phyloP scores from a whole-genome alignment of 352 stramenopile species.

The Halophytophthora polymorphica region DNA sequence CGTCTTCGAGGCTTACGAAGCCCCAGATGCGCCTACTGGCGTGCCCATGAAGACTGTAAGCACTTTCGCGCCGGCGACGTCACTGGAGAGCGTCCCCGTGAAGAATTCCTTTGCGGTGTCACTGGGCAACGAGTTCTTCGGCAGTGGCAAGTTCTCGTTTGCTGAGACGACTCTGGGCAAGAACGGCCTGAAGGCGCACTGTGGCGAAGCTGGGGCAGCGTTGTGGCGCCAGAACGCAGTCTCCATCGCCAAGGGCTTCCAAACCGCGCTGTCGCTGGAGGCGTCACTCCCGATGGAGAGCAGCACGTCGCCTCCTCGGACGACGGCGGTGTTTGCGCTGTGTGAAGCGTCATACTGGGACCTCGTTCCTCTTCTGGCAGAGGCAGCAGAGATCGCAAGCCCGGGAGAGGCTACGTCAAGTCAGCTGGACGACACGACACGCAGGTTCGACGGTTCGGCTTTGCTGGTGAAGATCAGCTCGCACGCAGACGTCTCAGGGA shows the following conservation, averaged over 20 bases:
- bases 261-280: constrained; percentile 38
- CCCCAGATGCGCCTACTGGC: constrained; percentile 18
- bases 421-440: constrained; percentile 6
- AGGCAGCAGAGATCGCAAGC: constrained; percentile 38
- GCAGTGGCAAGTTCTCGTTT: constrained; percentile 40
- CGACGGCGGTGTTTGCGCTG: constrained; percentile 53
- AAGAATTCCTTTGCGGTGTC: constrained; percentile 37
- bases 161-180: constrained; percentile 13
- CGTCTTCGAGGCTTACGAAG: constrained; percentile 46
- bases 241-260: constrained; percentile 46
- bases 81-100: constrained; percentile 34
- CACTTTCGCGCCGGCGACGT: constrained; percentile 27
- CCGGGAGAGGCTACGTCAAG: not conserved
- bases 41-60: constrained; percentile 12
- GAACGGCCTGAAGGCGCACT: constrained; percentile 26
- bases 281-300: not conserved
- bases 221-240: constrained; percentile 56
- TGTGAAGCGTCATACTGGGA: constrained; percentile 74
- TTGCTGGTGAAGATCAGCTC: constrained; percentile 42
- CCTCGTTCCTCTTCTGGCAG: constrained; percentile 45
- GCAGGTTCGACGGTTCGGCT: constrained; percentile 25
- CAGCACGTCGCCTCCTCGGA: constrained; percentile 13
- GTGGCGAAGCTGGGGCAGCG: constrained; percentile 22
- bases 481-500: constrained; percentile 14
- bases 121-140: constrained; percentile 38